Conservation (phyloP, 2,329 filamentous ascomycete genomes). For the Metarhizium guizhouense region DNA sequence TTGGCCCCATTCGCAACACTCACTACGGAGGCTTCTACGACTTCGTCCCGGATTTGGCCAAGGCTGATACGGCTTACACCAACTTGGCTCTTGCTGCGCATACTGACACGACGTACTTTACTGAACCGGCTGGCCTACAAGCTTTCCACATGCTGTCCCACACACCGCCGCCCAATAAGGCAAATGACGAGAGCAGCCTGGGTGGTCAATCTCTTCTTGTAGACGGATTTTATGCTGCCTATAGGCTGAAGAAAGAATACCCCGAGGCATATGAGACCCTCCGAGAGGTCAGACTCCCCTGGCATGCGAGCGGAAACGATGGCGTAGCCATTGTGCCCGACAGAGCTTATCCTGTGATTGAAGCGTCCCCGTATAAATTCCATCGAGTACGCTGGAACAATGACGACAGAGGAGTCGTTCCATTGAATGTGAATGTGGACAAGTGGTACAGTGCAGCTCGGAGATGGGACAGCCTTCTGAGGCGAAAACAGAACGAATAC, state of each 20-base stretch:
- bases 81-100: conserved; percentile 74
- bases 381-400: conserved; percentile 85
- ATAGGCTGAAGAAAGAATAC: conserved; percentile 45
- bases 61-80: conserved; percentile 88
- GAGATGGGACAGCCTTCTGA: conserved; percentile 64
- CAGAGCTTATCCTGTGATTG: conserved; percentile 62
- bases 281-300: conserved; percentile 49
- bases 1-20: conserved; percentile 80
- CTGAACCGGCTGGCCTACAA: conserved; percentile 82
- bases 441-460: conserved; percentile 75
- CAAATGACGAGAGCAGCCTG: conserved; percentile 22
- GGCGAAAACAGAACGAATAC: conserved; percentile 56
- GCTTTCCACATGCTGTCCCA: conserved; percentile 84
- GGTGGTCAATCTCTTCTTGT: conserved; percentile 78
- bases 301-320: conserved; percentile 84
- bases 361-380: conserved; percentile 36
- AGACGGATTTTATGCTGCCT: conserved; percentile 73
- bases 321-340: conserved; percentile 73
- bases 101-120: conserved; percentile 95
- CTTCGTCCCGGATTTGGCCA: conserved; percentile 80
- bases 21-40: conserved; percentile 80
- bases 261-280: conserved; percentile 50
- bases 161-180: conserved; percentile 31
- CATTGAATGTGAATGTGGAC: conserved; percentile 39
- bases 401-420: conserved; percentile 68